Conservation (phyloP, 305 asterid genomes). For the Salvia sclarea region DNA sequence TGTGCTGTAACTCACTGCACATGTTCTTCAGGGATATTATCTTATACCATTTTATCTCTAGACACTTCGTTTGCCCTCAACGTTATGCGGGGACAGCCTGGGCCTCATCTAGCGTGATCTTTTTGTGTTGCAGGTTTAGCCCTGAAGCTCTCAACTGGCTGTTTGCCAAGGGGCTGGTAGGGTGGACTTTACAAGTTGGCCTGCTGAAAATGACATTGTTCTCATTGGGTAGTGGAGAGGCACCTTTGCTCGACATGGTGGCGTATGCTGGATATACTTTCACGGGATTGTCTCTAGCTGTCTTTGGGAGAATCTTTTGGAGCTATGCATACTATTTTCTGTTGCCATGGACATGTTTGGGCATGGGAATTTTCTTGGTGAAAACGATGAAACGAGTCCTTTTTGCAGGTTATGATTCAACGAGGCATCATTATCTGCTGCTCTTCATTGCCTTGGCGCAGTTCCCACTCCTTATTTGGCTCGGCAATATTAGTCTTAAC, state of each 20-base stretch:
- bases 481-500: constrained; percentile 55
- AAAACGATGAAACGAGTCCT: constrained; percentile 73
- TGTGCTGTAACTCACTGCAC: not conserved
- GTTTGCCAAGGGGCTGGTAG: constrained; percentile 58
- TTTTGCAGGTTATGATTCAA: constrained; percentile 59
- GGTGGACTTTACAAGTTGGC: constrained; percentile 60
- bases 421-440: constrained; percentile 60
- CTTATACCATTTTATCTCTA: not conserved
- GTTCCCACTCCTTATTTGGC: constrained; percentile 62
- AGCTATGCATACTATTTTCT: constrained; percentile 58
- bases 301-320: constrained; percentile 54
- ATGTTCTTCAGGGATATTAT: not conserved
- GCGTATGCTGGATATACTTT: constrained; percentile 66
- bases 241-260: constrained; percentile 69
- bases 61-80: not conserved
- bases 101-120: not conserved
- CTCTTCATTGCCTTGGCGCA: constrained; percentile 66
- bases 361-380: constrained; percentile 72
- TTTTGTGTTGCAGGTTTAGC: constrained; percentile 44
- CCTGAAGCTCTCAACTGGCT: constrained; percentile 70
- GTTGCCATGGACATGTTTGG: constrained; percentile 65
- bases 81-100: not conserved
- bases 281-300: constrained; percentile 59
- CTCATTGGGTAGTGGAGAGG: constrained; percentile 66
- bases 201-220: constrained; percentile 54